Evolutionary conservation across 73 alveolate genomes (phyloP), one percentile per base, ranked within the genome.

Genomic region (Loxodes magnus): DNA sequence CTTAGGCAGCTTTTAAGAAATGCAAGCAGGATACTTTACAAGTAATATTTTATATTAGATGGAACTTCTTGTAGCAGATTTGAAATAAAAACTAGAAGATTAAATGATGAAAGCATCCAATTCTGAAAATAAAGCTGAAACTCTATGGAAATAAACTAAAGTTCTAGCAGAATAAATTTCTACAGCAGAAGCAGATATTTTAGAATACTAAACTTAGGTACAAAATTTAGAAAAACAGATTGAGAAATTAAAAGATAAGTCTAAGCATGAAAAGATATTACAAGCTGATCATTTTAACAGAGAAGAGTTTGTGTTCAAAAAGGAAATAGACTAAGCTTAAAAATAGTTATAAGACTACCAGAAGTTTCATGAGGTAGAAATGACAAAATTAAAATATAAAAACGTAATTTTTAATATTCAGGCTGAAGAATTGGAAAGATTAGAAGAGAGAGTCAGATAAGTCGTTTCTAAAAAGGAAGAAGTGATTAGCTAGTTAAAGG

Each of bases 401-500:
- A n/a, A n/a, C n/a, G n/a, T n/a, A n/a, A n/a, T n/a, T n/a, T n/a
- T n/a, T n/a, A n/a, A n/a, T n/a, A n/a, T n/a, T n/a, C n/a, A n/a
- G n/a, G 63, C 79, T 61, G 67, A 69, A 46, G 92, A 85, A 60
- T 74, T 92, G 20, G 96, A 88, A 38, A 82, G 50, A 17, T 38
- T 92, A 7, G 97, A 88, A 51, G 82, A 68, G 20, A 92, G 82
- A 67, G 94, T 92, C 10, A 82, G 81, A 71, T 51, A 64, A 38
- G 80, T 85, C 19, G 46, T 92, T 52, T 55, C 48, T 56, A 88
- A 85, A 72, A 92, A 92, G 63, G 96, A 81, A 41, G 82, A 88
- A 29, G 81, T 69, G 23, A 92, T 92, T 20, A 59, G 66, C 30
- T 60, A 71, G 46, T 70, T 92, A 42, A 71, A 72, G 34, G 84